Evolutionary conservation across 176 grass and related monocot genomes (phyloP), one percentile per base, ranked within the genome.

Genomic region (Musa schizocarpa): DNA sequence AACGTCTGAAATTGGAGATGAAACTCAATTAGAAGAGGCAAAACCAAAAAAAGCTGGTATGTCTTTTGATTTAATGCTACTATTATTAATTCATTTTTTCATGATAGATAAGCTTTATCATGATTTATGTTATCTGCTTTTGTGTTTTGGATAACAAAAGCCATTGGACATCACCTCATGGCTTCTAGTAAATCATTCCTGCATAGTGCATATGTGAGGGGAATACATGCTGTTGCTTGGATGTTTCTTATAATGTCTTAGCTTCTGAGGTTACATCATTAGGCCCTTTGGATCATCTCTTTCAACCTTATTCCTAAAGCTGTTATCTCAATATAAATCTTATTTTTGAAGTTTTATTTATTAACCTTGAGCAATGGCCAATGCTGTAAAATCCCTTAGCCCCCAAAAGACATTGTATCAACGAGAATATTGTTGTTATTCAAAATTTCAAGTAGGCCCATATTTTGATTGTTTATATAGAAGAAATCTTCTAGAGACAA

Each of bases 31-130:
- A 70, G 69, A 79, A 14, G 75, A 86, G 55, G 76, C 13, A n/a
- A 13, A 89, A 79, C 62, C 82, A 25, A 91, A 92, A 81, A 98
- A 93, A 85, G 91, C 87, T 81, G 81, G 94, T 93, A 91, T 68
- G 63, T 43, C 59, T 73, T 76, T 76, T 48, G 68, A 73, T 58
- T 73, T 72, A 11, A 5, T 24, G 25, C 22, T 52, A 49, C 34
- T 65, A 72, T 71, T 55, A 52, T 63, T 11, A 43, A 9, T 17
- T 12, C 19, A 59, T 52, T 52, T 20, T 65, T 89, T 50, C 57
- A 69, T 20, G 72, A 66, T 8, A 5, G 34, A 6, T 43, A 43
- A 43, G 34, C 34, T 43, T 43, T 43, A 43, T 43, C 34, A 43
- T 43, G 34, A 64, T 55, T 49, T 16, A 56, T 61, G 16, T 57